Percentiles rank a stretch among this genome's conserved stretches.
Evolutionary conservation across 148 eudicot genomes (phyloP).

Genomic region (Polygonum maritimum): DNA sequence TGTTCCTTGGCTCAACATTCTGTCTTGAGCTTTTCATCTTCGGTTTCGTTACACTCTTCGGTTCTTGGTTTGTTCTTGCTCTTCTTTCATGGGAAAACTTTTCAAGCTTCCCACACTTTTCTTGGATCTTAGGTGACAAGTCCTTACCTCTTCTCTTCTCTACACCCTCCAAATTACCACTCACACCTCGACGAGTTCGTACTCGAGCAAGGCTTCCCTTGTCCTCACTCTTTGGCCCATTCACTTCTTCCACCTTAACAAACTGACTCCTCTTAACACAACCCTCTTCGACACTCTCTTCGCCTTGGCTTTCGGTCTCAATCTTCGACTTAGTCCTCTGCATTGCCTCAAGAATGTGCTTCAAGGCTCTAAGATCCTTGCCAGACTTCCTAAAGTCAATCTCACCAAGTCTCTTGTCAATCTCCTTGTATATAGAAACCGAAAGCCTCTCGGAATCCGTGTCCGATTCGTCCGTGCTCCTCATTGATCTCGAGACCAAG

Average conservation of each 20-base stretch:
- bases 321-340: constrained; percentile 33
- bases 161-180: not conserved
- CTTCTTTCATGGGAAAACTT: constrained; percentile 22
- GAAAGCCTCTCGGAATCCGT: constrained; percentile 20
- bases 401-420: constrained; percentile 53
- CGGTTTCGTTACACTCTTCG: constrained; percentile 21
- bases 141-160: constrained; percentile 23
- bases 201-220: not conserved
- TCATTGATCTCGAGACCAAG: constrained; percentile 29
- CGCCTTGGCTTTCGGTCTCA: constrained; percentile 17
- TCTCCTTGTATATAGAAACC: constrained; percentile 58
- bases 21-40: constrained; percentile 14
- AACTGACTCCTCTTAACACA: not conserved
- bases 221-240: not conserved
- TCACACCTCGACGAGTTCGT: not conserved
- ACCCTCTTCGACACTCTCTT: constrained; percentile 14
- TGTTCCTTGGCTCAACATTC: constrained; percentile 6
- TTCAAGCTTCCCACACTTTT: constrained; percentile 16
- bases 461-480: constrained; percentile 20
- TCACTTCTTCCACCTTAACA: not conserved
- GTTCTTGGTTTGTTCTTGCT: constrained; percentile 18
- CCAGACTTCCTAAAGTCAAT: constrained; percentile 63
- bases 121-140: constrained; percentile 18
- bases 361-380: constrained; percentile 84
- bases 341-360: constrained; percentile 75